Evolutionary conservation across 2,329 filamentous ascomycete species (phyloP).

Genomic region (Ophiostoma pallidulum): DNA sequence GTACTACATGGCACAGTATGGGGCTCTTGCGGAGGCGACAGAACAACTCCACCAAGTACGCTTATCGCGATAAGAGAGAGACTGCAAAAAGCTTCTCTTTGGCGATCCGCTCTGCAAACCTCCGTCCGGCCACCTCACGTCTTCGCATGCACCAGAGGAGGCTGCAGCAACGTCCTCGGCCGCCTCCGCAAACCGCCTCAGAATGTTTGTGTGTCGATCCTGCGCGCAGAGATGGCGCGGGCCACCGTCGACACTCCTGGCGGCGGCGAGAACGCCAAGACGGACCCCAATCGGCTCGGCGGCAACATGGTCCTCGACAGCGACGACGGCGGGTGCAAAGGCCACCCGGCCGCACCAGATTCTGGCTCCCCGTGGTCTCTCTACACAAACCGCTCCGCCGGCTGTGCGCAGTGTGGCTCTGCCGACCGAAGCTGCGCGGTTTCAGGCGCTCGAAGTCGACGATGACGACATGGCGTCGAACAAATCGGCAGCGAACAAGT

Average conservation of each 20-base stretch:
- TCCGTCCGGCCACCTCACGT: too few relatives aligned
- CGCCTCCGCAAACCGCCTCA: neutral
- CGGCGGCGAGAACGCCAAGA: neutral
- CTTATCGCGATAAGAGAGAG: slow-evolving; percentile 13
- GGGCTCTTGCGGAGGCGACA: too few relatives aligned
- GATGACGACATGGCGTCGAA: neutral
- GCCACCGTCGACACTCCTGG: neutral
- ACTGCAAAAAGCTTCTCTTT: too few relatives aligned
- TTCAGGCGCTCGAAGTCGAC: neutral
- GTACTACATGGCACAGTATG: too few relatives aligned
- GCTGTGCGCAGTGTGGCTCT: too few relatives aligned
- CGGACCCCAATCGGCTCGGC: neutral
- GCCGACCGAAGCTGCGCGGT: too few relatives aligned
- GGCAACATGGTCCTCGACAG: neutral
- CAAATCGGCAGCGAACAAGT: neutral
- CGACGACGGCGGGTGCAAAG: neutral
- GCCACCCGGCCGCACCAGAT: neutral
- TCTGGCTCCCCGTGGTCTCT: neutral
- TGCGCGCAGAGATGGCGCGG: slow-evolving; percentile 23
- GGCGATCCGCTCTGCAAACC: too few relatives aligned
- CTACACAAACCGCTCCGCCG: too few relatives aligned
- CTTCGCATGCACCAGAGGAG: too few relatives aligned
- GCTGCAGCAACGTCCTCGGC: neutral
- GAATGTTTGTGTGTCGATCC: slow-evolving; percentile 31
- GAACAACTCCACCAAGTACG: too few relatives aligned